These are phyloP conservation scores for Daedaleopsis nitida DNA, from an alignment of 768 basidiomycete species.

Conservation along the genomic window DNA sequence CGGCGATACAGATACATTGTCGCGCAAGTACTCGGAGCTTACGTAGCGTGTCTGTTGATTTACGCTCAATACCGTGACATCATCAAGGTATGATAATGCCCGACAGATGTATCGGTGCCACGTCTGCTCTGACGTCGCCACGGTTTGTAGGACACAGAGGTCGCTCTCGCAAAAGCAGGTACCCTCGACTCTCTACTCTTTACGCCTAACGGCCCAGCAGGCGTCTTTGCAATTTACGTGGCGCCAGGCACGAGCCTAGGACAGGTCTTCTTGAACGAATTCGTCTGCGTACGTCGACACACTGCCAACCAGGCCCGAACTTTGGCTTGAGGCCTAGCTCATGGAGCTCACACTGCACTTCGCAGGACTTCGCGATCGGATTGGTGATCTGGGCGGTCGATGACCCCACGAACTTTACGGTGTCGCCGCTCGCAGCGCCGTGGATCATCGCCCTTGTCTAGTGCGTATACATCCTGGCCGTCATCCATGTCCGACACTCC, in stretches of 20 bases:
- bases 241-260: slow-evolving; percentile 45
- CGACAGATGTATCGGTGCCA: too few species aligned
- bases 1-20: slow-evolving; percentile 38
- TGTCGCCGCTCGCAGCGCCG: slow-evolving; percentile 53
- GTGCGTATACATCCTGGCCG: slow-evolving; percentile 37
- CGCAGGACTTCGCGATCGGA: slow-evolving; percentile 44
- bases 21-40: slow-evolving; percentile 67
- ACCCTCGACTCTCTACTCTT: slow-evolving; percentile 30
- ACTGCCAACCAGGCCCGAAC: too few species aligned
- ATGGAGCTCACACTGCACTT: not conserved
- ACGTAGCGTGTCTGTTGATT: slow-evolving; percentile 57
- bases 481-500: not conserved
- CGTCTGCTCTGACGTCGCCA: not conserved
- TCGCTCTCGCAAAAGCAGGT: slow-evolving; percentile 22
- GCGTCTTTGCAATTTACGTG: slow-evolving; percentile 54
- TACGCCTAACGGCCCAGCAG: slow-evolving; percentile 36
- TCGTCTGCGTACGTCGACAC: slow-evolving; percentile 45
- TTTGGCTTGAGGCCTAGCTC: too few species aligned
- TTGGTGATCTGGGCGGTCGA: slow-evolving; percentile 53
- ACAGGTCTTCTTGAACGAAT: slow-evolving; percentile 55
- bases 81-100: slow-evolving; percentile 44
- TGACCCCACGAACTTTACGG: slow-evolving; percentile 62
- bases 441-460: slow-evolving; percentile 58
- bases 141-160: slow-evolving; percentile 20
- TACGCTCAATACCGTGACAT: slow-evolving; percentile 62